phyloP scores from a whole-genome alignment of 2,329 filamentous ascomycete species.

The Exserohilum turcica region DNA sequence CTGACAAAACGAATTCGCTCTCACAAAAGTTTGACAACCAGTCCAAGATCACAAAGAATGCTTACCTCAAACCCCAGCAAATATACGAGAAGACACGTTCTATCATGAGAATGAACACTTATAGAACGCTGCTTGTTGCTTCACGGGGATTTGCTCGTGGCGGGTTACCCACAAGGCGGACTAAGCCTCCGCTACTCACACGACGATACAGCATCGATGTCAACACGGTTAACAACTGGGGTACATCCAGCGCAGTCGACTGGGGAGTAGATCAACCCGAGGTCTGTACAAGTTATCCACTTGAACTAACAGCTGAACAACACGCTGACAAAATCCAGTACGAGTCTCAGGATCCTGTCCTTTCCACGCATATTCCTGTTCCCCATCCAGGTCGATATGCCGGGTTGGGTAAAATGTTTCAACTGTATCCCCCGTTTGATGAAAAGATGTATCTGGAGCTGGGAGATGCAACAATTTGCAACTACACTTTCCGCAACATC shows the following conservation, averaged over 20 bases:
- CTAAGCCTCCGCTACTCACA: constrained; percentile 13
- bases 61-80: constrained; percentile 2
- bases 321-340: constrained; percentile 4
- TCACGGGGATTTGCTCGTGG: constrained; percentile 24
- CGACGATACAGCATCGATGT: constrained; percentile 36
- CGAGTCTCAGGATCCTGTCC: neutral
- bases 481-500: constrained; percentile 19
- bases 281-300: neutral
- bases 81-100: constrained; percentile 17
- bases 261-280: neutral
- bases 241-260: neutral
- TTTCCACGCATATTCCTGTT: neutral
- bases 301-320: neutral
- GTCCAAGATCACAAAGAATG: neutral
- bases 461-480: constrained; percentile 15
- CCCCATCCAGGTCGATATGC: constrained; percentile 19
- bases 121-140: constrained; percentile 11
- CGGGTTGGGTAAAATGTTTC: neutral
- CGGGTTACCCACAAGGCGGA: constrained; percentile 18
- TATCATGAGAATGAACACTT: constrained; percentile 3
- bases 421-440: neutral
- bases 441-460: constrained; percentile 20
- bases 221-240: constrained; percentile 4
- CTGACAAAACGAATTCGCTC: neutral
- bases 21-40: neutral